These are phyloP conservation scores for Cutaneotrichosporon cutaneum DNA, from an alignment of 1,284 basidiomycete species.

Conservation along the genomic window DNA sequence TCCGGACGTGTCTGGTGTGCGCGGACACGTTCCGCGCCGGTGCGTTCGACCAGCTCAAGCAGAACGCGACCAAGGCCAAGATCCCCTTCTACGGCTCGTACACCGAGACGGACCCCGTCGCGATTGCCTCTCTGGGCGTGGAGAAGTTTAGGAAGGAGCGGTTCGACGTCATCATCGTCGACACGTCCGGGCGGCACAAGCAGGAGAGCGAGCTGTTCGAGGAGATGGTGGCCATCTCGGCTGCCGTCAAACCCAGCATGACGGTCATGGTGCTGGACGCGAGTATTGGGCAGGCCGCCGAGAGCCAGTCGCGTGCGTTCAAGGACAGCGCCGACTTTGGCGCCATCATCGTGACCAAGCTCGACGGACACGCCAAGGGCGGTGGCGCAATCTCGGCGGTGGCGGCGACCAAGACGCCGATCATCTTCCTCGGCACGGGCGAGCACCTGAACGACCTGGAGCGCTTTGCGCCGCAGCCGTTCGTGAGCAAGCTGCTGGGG, in stretches of 20 bases:
- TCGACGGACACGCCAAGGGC: conserved; percentile 99
- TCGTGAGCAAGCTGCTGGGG: conserved; percentile 94
- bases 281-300: conserved; percentile 85
- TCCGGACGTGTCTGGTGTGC: conserved; percentile 97
- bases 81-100: conserved; percentile 99
- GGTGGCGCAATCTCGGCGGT: conserved; percentile 95
- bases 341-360: conserved; percentile 98
- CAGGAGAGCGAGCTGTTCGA: conserved; percentile 96
- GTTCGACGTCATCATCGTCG: conserved; percentile 98
- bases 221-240: conserved; percentile 96
- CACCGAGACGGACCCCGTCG: conserved; percentile 96
- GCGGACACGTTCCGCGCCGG: conserved; percentile 99
- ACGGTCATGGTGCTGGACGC: conserved; percentile 86
- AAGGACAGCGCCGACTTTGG: conserved; percentile 98
- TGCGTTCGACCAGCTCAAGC: conserved; percentile 92
- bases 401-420: conserved; percentile 96
- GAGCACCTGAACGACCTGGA: conserved; percentile 97
- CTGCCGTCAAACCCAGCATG: conserved; percentile 91
- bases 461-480: conserved; percentile 91
- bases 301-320: conserved; percentile 93
- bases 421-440: conserved; percentile 97
- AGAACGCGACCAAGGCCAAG: conserved; percentile 95
- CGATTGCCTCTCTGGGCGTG: conserved; percentile 91
- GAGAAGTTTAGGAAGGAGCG: conserved; percentile 95
- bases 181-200: conserved; percentile 95